These are phyloP conservation scores for Serendipita sp. DNA, from an alignment of 1,284 basidiomycete genomes.

Conservation along the genomic window DNA sequence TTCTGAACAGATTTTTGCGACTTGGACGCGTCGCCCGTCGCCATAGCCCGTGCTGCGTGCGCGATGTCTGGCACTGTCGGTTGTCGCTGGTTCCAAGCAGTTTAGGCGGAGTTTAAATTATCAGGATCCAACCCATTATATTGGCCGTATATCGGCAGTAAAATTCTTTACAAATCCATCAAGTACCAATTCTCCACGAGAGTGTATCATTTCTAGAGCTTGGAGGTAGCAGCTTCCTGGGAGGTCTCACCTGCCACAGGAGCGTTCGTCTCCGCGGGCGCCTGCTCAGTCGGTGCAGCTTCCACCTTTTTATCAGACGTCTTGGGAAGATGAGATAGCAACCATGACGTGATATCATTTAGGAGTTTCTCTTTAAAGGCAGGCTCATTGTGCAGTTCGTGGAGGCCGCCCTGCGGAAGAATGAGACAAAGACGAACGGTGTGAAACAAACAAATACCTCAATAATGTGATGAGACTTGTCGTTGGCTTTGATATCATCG, in stretches of 20 bases:
- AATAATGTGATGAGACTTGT: background rate
- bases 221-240: background rate
- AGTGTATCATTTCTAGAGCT: background rate
- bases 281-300: background rate
- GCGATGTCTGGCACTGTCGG: background rate
- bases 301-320: background rate
- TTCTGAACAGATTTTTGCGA: background rate
- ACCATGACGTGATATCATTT: background rate
- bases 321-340: background rate
- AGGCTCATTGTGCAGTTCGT: conserved; percentile 2
- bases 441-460: background rate
- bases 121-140: background rate
- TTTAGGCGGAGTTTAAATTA: background rate
- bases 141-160: background rate
- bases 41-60: background rate
- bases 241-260: background rate
- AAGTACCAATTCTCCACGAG: background rate
- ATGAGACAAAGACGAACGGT: background rate
- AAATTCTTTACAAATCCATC: background rate
- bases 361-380: background rate
- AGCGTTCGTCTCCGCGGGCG: background rate
- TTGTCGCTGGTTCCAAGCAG: background rate
- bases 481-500: conserved; percentile 1
- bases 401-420: background rate
- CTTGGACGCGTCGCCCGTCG: conserved; percentile 3